These are phyloP conservation scores for Ogataea sp. DNA, from an alignment of 805 yeast species.

Conservation along the genomic window DNA sequence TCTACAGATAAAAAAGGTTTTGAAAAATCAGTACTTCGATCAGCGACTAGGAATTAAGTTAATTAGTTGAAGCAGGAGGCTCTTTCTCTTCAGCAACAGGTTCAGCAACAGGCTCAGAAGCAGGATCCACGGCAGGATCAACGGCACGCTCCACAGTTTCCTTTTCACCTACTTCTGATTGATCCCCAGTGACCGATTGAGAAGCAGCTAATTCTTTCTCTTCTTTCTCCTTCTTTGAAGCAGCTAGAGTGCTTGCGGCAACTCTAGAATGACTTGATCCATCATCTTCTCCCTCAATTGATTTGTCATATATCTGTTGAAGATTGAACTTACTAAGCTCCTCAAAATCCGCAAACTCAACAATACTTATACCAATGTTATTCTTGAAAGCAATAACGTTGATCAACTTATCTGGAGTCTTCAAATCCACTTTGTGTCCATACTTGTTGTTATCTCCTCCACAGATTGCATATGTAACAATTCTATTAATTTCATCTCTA, in stretches of 20 bases:
- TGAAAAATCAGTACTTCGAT: no score
- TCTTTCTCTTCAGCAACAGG: no score
- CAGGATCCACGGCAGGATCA: no score
- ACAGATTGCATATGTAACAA: slow-evolving; percentile 41
- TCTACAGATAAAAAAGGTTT: no score
- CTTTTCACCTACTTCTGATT: no score
- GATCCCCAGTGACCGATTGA: neutral
- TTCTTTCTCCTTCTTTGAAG: neutral
- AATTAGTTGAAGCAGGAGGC: no score
- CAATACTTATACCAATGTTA: slow-evolving; percentile 82
- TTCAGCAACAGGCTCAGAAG: no score
- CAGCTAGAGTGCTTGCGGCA: neutral
- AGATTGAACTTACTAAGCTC: slow-evolving; percentile 64
- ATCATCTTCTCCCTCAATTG: slow-evolving; percentile 10
- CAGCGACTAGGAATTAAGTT: no score
- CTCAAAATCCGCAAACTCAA: slow-evolving; percentile 44
- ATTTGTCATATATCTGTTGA: slow-evolving; percentile 65
- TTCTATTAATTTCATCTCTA: slow-evolving; percentile 63
- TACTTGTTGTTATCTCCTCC: slow-evolving; percentile 59
- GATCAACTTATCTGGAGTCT: slow-evolving; percentile 68
- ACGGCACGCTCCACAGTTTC: no score
- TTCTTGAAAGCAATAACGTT: slow-evolving; percentile 85
- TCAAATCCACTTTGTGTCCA: slow-evolving; percentile 74
- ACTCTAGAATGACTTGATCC: neutral
- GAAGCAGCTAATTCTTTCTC: neutral